A percentile compares a stretch with the other conserved stretches of the same genome.
Conservation (phyloP, 2,329 filamentous ascomycete species). For the Neopestalotiopsis rosae region DNA sequence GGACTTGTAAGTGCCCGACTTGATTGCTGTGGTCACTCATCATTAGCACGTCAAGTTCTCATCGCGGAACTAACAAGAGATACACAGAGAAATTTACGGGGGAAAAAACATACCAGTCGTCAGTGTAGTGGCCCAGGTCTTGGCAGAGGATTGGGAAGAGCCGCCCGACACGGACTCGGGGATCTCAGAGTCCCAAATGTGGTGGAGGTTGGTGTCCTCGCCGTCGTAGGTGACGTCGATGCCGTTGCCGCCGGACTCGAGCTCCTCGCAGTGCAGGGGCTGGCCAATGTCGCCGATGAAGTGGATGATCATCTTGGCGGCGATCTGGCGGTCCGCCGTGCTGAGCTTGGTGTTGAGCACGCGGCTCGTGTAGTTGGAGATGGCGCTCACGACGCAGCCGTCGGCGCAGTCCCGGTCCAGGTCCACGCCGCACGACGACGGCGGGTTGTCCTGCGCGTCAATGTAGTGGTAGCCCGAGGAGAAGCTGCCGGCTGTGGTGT, state of each 20-base stretch:
- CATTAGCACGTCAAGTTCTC: not conserved
- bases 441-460: conserved; percentile 69
- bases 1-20: conserved; percentile 41
- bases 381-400: conserved; percentile 67
- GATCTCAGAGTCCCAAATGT: conserved; percentile 66
- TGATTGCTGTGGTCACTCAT: conserved; percentile 35
- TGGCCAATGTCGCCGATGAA: conserved; percentile 63
- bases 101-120: conserved; percentile 30
- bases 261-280: conserved; percentile 58
- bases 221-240: conserved; percentile 59
- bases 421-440: conserved; percentile 60
- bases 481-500: conserved; percentile 51
- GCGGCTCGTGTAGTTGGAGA: conserved; percentile 43
- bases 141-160: conserved; percentile 39
- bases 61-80: not conserved
- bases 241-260: conserved; percentile 60
- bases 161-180: conserved; percentile 51
- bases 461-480: conserved; percentile 43
- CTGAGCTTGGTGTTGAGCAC: conserved; percentile 32
- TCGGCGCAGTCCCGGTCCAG: conserved; percentile 64
- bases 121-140: conserved; percentile 44
- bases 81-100: not conserved
- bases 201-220: conserved; percentile 61
- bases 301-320: conserved; percentile 45
- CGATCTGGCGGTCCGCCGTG: conserved; percentile 37